Percentiles rank a stretch among this genome's conserved stretches.
phyloP scores from a whole-genome alignment of 83 land plant genomes.

The Larix sibirica region DNA sequence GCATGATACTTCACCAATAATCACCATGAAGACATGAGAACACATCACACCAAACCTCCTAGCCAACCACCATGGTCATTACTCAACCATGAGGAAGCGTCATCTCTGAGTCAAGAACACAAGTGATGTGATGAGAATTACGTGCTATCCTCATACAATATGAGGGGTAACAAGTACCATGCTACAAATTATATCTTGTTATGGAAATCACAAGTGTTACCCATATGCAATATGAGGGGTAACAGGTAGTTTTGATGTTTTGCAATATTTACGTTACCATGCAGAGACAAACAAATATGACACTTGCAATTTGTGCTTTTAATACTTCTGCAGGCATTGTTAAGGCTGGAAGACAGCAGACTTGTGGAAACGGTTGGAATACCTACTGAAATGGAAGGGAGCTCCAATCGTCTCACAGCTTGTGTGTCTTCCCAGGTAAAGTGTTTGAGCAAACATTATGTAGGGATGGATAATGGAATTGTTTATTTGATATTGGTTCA shows the following conservation, averaged over 20 bases:
- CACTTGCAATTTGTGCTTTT: constrained; percentile 6
- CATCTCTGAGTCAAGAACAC: too few species aligned
- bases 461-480: neutral
- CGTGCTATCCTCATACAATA: too few species aligned
- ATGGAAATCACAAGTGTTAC: too few species aligned
- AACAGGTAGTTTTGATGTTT: neutral
- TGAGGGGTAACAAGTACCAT: too few species aligned
- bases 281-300: neutral
- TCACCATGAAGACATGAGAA: too few species aligned
- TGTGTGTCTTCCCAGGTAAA: constrained; percentile 97
- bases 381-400: constrained; percentile 78
- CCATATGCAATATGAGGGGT: too few species aligned
- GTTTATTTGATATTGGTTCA: neutral
- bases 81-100: too few species aligned
- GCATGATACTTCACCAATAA: too few species aligned
- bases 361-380: constrained; percentile 96
- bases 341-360: constrained; percentile 81
- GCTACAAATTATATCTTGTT: too few species aligned
- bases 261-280: neutral
- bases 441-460: neutral
- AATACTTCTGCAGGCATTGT: constrained; percentile 54
- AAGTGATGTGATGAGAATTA: too few species aligned
- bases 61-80: too few species aligned
- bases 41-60: too few species aligned
- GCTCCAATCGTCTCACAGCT: constrained; percentile 78